These are phyloP conservation scores for Yamadazyma scolyti DNA, from an alignment of 805 yeast genomes.

Conservation along the genomic window DNA sequence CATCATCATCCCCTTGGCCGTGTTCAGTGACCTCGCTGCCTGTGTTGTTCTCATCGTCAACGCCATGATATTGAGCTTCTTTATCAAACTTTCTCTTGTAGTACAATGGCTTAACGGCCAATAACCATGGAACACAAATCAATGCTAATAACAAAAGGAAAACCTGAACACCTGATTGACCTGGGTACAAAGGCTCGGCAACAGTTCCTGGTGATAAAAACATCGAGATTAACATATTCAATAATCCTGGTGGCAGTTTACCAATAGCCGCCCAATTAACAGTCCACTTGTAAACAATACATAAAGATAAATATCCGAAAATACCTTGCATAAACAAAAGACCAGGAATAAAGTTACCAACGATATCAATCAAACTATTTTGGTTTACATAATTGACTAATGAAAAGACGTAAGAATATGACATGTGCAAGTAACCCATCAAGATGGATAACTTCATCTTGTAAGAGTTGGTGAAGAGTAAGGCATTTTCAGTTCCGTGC, in stretches of 20 bases:
- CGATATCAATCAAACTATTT: conserved; percentile 70
- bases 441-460: conserved; percentile 95
- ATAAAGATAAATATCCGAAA: conserved; percentile 84
- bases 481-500: conserved; percentile 95
- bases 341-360: conserved; percentile 94
- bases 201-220: conserved; percentile 88
- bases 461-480: conserved; percentile 89
- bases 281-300: conserved; percentile 91
- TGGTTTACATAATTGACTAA: conserved; percentile 72
- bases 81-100: conserved; percentile 55
- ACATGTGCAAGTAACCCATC: conserved; percentile 94
- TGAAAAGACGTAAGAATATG: conserved; percentile 82
- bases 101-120: conserved; percentile 78
- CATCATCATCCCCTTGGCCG: conserved; percentile 46
- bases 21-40: conserved; percentile 23
- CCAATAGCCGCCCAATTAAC: conserved; percentile 82
- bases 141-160: conserved; percentile 71
- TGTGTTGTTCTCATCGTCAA: conserved; percentile 30
- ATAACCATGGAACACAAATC: conserved; percentile 88
- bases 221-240: conserved; percentile 95
- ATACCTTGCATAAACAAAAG: conserved; percentile 93
- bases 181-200: conserved; percentile 73
- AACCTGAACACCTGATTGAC: conserved; percentile 76
- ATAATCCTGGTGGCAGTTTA: conserved; percentile 83
- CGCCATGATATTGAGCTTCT: conserved; percentile 45